Conservation (phyloP, 2,329 filamentous ascomycete species). For the Colletotrichum lupini region DNA sequence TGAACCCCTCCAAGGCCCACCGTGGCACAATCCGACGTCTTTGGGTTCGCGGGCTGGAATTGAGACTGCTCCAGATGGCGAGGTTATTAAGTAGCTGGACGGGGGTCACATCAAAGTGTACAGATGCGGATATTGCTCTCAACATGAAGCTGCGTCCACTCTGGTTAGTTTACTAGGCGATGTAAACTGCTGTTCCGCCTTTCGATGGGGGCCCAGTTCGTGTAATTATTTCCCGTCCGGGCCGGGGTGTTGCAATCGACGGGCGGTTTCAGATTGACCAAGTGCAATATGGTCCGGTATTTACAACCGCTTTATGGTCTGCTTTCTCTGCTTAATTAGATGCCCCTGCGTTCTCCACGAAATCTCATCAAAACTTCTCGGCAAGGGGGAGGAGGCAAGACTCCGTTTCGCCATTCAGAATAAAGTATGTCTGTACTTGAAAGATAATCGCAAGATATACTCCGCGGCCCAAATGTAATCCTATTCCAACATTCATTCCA, state of each 20-base stretch:
- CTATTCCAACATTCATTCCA: background rate
- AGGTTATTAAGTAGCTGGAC: no score
- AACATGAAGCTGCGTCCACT: background rate
- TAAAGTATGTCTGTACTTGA: no score
- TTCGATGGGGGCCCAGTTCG: background rate
- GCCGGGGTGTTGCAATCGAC: background rate
- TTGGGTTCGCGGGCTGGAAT: background rate
- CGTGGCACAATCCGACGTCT: background rate
- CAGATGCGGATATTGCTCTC: background rate
- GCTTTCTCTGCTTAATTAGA: background rate
- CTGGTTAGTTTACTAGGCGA: no score
- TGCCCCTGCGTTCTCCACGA: conserved; percentile 2
- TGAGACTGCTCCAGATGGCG: background rate
- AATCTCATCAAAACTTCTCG: background rate
- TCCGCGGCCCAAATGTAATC: background rate
- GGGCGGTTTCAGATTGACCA: conserved; percentile 19
- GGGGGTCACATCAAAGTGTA: no score
- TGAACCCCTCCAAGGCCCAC: background rate
- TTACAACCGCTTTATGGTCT: background rate
- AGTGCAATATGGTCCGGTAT: background rate
- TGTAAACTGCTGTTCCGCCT: background rate
- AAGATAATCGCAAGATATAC: background rate
- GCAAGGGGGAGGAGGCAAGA: background rate
- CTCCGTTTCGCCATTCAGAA: background rate
- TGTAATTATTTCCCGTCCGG: background rate